Evolutionary conservation across 306 rosid genomes (phyloP).

Genomic region (Dalbergia oliveri): DNA sequence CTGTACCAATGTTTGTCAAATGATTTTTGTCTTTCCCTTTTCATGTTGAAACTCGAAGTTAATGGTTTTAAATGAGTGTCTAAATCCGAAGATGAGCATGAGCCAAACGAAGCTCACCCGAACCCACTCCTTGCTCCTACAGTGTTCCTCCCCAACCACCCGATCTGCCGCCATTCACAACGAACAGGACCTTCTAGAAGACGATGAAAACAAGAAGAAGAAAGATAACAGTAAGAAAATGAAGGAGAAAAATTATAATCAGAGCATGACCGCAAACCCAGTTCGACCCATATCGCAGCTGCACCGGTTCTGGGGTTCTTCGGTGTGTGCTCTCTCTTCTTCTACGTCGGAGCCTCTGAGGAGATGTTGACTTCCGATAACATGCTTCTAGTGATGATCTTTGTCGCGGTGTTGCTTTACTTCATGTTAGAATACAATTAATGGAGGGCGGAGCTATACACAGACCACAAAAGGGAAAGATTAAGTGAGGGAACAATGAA

Average conservation of each 20-base stretch:
- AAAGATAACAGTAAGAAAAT: conserved; percentile 50
- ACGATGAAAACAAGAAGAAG: conserved; percentile 49
- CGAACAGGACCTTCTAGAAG: conserved; percentile 61
- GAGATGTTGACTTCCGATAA: no score
- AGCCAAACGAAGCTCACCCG: conserved; percentile 80
- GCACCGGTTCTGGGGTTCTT: conserved; percentile 53
- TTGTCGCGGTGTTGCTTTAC: no score
- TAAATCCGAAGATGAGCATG: conserved; percentile 51
- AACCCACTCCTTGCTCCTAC: conserved; percentile 87
- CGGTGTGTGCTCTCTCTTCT: conserved; percentile 49
- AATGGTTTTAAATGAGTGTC: no score
- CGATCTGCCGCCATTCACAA: conserved; percentile 85
- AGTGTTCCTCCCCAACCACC: conserved; percentile 79
- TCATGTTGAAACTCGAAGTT: no score
- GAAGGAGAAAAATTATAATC: conserved; percentile 8
- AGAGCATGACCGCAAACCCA: neutral
- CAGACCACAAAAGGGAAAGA: no score
- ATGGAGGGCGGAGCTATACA: no score
- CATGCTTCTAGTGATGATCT: no score
- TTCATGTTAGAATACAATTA: no score
- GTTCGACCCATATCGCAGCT: conserved; percentile 38
- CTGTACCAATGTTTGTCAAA: no score
- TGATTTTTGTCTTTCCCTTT: no score
- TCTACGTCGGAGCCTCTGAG: neutral
- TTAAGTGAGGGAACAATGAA: no score